Evolutionary conservation across 805 yeast genomes (phyloP).

Genomic region (Candida sonorensis): DNA sequence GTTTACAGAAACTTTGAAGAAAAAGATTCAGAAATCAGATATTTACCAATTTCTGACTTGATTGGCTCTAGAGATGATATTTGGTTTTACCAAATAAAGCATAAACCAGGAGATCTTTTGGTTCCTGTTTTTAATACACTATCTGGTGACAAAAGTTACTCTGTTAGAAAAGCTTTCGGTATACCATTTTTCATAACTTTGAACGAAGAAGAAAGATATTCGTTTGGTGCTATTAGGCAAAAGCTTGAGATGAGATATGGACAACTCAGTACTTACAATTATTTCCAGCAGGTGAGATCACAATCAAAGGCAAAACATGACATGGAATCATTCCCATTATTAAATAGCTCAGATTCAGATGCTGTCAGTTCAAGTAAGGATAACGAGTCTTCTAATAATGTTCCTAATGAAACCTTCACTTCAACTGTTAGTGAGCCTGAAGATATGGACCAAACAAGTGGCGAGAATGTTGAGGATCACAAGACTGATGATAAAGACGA

Average conservation of each 20-base stretch:
- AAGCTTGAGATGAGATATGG: slow-evolving; percentile 46
- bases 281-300: slow-evolving; percentile 22
- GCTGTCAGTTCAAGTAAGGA: too few relatives aligned
- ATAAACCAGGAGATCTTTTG: slow-evolving; percentile 42
- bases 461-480: slow-evolving; percentile 25
- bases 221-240: slow-evolving; percentile 50
- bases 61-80: slow-evolving; percentile 58
- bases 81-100: slow-evolving; percentile 46
- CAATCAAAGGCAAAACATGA: slow-evolving; percentile 11
- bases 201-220: slow-evolving; percentile 41
- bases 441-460: slow-evolving; percentile 1
- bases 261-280: slow-evolving; percentile 41
- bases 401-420: too few relatives aligned
- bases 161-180: slow-evolving; percentile 52
- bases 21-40: slow-evolving; percentile 45
- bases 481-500: slow-evolving; percentile 28
- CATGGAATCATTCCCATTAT: slow-evolving; percentile 21
- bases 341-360: too few relatives aligned
- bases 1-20: slow-evolving; percentile 65
- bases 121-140: slow-evolving; percentile 54
- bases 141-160: slow-evolving; percentile 28
- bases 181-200: slow-evolving; percentile 69
- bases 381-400: too few relatives aligned
- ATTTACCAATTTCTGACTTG: slow-evolving; percentile 60
- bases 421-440: not conserved